Percentiles rank a stretch among this genome's conserved stretches.
These are phyloP conservation scores for Ilyonectria mors-panacis DNA, from an alignment of 2,329 filamentous ascomycete species.

Conservation along the genomic window DNA sequence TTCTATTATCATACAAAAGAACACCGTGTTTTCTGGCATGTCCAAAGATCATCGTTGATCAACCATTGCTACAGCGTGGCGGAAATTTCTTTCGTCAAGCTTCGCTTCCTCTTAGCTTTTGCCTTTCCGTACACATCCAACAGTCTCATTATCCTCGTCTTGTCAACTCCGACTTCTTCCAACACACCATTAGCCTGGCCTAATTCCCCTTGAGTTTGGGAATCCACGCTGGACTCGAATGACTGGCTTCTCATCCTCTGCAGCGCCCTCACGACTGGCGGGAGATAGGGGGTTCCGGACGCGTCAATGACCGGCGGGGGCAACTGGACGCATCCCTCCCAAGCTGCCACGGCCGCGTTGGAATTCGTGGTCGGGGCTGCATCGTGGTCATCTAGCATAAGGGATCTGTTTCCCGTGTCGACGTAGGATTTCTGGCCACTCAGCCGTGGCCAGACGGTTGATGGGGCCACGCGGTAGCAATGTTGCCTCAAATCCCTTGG, in stretches of 20 bases:
- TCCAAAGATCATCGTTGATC: neutral
- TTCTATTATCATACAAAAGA: neutral
- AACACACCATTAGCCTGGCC: neutral
- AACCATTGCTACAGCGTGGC: slow-evolving; percentile 11
- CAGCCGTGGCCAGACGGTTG: slow-evolving; percentile 51
- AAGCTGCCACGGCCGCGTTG: slow-evolving; percentile 10
- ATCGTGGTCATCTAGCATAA: slow-evolving; percentile 44
- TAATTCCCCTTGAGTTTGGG: slow-evolving; percentile 16
- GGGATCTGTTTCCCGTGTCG: slow-evolving; percentile 42
- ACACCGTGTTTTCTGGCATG: neutral
- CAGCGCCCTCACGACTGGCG: slow-evolving; percentile 35
- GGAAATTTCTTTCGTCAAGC: slow-evolving; percentile 10
- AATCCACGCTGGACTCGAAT: slow-evolving; percentile 22
- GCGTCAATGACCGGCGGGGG: slow-evolving; percentile 44
- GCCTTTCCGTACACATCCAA: slow-evolving; percentile 25
- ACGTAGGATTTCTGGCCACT: slow-evolving; percentile 48
- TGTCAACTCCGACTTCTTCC: neutral
- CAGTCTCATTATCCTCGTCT: slow-evolving; percentile 14
- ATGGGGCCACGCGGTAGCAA: slow-evolving; percentile 51
- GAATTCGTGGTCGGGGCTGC: neutral
- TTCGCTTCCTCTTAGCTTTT: slow-evolving; percentile 13
- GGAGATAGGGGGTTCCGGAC: slow-evolving; percentile 31
- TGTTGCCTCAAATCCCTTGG: slow-evolving; percentile 21
- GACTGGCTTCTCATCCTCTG: slow-evolving; percentile 28
- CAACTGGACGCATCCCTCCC: slow-evolving; percentile 46